Evolutionary conservation across 306 rosid genomes (phyloP).

Genomic region (Dalbergia cultrata): DNA sequence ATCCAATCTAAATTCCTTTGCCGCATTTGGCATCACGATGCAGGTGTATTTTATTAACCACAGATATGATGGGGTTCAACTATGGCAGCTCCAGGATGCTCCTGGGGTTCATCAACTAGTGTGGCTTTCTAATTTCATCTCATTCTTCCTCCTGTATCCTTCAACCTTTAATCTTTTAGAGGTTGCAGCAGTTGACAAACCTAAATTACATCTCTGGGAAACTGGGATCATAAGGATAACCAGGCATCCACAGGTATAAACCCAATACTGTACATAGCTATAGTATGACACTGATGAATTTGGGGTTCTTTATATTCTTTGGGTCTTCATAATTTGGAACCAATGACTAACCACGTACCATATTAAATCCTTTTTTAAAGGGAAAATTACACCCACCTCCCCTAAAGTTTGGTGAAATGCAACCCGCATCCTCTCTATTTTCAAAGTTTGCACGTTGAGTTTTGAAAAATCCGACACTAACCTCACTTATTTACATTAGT

Average conservation of each 20-base stretch:
- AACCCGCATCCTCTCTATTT: no score
- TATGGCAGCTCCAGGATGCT: slow-evolving; percentile 82
- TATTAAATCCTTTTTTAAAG: no score
- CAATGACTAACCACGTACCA: neutral
- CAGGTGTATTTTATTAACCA: slow-evolving; percentile 97
- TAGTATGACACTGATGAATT: slow-evolving; percentile 36
- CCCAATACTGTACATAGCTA: neutral
- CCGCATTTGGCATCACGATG: slow-evolving; percentile 48
- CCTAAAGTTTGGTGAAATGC: no score
- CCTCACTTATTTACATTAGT: no score
- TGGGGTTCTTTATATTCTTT: neutral
- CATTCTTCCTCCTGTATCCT: slow-evolving; percentile 91
- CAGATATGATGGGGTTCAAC: slow-evolving; percentile 91
- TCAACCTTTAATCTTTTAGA: slow-evolving; percentile 95
- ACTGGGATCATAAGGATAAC: slow-evolving; percentile 96
- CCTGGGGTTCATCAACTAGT: slow-evolving; percentile 78
- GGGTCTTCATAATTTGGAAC: neutral
- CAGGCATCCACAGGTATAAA: slow-evolving; percentile 92
- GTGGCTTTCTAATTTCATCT: slow-evolving; percentile 86
- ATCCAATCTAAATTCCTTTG: slow-evolving; percentile 39
- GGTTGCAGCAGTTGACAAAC: slow-evolving; percentile 98
- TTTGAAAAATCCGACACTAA: no score
- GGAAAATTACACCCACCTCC: no score
- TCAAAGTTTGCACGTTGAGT: no score
- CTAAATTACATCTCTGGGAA: slow-evolving; percentile 97